phyloP scores from a whole-genome alignment of 192 early-diverging fungal species.

The Umbelopsis vinacea region DNA sequence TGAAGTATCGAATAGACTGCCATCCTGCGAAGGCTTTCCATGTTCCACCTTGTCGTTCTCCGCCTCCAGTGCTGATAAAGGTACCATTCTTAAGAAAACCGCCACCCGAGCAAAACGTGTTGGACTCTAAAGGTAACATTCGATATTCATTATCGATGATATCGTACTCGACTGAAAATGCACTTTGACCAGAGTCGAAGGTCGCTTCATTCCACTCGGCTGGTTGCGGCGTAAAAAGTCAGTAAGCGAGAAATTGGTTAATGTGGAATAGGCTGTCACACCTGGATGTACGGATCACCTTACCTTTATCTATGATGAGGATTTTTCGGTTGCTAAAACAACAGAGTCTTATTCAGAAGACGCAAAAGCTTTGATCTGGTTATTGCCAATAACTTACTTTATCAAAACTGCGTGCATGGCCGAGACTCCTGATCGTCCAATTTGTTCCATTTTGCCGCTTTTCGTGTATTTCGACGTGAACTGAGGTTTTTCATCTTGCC shows the following conservation, averaged over 20 bases:
- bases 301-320: conserved; percentile 63
- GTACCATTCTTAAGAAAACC: conserved; percentile 56
- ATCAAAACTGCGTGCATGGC: conserved; percentile 53
- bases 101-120: conserved; percentile 62
- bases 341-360: conserved; percentile 24
- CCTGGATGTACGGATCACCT: not conserved
- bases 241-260: too few relatives aligned
- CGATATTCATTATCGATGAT: conserved; percentile 45
- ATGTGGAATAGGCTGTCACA: not conserved
- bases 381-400: conserved; percentile 16
- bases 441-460: conserved; percentile 46
- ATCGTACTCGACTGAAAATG: conserved; percentile 54
- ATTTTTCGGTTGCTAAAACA: conserved; percentile 52
- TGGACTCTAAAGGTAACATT: conserved; percentile 45
- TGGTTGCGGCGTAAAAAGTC: not conserved
- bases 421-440: conserved; percentile 51
- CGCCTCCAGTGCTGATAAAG: conserved; percentile 53
- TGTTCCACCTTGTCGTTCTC: conserved; percentile 29
- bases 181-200: conserved; percentile 42
- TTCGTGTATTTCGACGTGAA: not conserved
- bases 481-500: not conserved
- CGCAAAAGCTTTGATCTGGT: conserved; percentile 1
- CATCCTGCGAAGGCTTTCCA: conserved; percentile 40
- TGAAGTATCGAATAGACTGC: conserved; percentile 50
- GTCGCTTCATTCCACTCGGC: conserved; percentile 41